Evolutionary conservation across 2,329 filamentous ascomycete species (phyloP).

Genomic region (Colletotrichum agaves): DNA sequence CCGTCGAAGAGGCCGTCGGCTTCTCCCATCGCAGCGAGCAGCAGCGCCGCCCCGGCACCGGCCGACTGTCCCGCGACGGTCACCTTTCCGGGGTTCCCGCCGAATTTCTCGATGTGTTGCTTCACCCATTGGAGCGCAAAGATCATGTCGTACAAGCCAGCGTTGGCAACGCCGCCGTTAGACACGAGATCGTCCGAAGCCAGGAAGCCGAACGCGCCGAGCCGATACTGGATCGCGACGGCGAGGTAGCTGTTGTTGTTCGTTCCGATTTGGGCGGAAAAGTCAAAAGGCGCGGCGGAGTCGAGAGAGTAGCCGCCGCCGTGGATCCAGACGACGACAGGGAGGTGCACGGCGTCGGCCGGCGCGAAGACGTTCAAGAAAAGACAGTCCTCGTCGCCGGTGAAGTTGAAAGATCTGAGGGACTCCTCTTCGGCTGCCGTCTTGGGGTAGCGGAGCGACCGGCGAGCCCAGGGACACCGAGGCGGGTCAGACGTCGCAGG

Average conservation of each 20-base stretch:
- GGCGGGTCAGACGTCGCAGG: slow-evolving; percentile 9
- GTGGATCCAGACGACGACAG: slow-evolving; percentile 38
- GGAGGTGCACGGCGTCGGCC: slow-evolving; percentile 26
- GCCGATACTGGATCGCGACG: slow-evolving; percentile 30
- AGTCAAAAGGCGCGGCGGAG: slow-evolving; percentile 3
- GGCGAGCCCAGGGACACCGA: slow-evolving; percentile 21
- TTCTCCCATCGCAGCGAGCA: slow-evolving; percentile 2
- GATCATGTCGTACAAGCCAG: slow-evolving; percentile 35
- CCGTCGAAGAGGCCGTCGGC: slow-evolving; percentile 16
- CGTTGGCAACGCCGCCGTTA: slow-evolving; percentile 36
- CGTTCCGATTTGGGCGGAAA: slow-evolving; percentile 15
- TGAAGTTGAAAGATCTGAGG: slow-evolving; percentile 2
- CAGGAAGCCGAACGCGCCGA: slow-evolving; percentile 34
- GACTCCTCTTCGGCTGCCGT: slow-evolving; percentile 10
- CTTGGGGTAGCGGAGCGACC: slow-evolving; percentile 11
- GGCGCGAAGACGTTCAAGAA: slow-evolving; percentile 47
- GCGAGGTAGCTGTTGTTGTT: slow-evolving; percentile 24
- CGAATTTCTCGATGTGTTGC: slow-evolving; percentile 37
- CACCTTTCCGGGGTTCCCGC: slow-evolving; percentile 29
- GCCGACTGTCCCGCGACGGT: slow-evolving; percentile 23
- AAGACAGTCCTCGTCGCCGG: slow-evolving; percentile 46
- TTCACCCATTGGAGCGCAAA: slow-evolving; percentile 37
- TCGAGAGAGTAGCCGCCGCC: slow-evolving; percentile 36
- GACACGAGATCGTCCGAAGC: slow-evolving; percentile 31
- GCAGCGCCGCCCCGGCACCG: slow-evolving; percentile 8